phyloP scores from a whole-genome alignment of 257 asterid species.

The Ajuga chamaepitys region DNA sequence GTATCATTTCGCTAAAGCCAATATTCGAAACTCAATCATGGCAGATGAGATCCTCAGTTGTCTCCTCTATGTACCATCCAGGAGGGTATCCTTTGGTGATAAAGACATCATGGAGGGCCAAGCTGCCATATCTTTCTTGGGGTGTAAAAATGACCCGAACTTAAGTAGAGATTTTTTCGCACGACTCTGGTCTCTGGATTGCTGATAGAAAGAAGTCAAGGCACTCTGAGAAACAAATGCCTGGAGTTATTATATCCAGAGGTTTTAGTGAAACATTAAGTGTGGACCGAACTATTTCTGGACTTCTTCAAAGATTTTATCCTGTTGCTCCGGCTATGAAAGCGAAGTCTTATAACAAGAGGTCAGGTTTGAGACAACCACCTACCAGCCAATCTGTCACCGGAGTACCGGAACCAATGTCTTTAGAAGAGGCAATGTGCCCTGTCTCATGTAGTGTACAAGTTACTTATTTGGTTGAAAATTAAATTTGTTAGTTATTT shows the following conservation, averaged over 20 bases:
- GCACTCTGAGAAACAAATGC: slow-evolving; percentile 24
- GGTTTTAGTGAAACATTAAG: slow-evolving; percentile 18
- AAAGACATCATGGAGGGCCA: slow-evolving; percentile 25
- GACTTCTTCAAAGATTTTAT: slow-evolving; percentile 31
- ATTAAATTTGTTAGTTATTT: slow-evolving; percentile 4
- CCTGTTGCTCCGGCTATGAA: slow-evolving; percentile 35
- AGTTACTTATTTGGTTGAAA: neutral
- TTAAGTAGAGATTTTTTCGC: slow-evolving; percentile 69
- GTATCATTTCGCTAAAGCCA: too few species aligned
- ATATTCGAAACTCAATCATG: too few species aligned
- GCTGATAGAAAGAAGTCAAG: slow-evolving; percentile 44
- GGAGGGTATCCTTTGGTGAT: slow-evolving; percentile 30
- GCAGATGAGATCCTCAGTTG: too few species aligned
- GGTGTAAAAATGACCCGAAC: slow-evolving; percentile 35
- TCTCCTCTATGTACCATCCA: slow-evolving; percentile 16
- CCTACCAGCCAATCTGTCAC: slow-evolving; percentile 77
- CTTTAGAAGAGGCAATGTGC: slow-evolving; percentile 71
- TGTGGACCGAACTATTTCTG: slow-evolving; percentile 18
- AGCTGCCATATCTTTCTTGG: slow-evolving; percentile 33
- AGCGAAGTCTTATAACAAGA: slow-evolving; percentile 27
- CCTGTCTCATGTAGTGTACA: neutral
- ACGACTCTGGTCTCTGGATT: slow-evolving; percentile 71
- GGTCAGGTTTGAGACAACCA: slow-evolving; percentile 56
- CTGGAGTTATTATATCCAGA: slow-evolving; percentile 18
- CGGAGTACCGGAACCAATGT: slow-evolving; percentile 62